Percentiles rank a stretch among this genome's conserved stretches.
These are phyloP conservation scores for Noccaea bulbosa DNA, from an alignment of 345 rosid genomes.

Conservation along the genomic window DNA sequence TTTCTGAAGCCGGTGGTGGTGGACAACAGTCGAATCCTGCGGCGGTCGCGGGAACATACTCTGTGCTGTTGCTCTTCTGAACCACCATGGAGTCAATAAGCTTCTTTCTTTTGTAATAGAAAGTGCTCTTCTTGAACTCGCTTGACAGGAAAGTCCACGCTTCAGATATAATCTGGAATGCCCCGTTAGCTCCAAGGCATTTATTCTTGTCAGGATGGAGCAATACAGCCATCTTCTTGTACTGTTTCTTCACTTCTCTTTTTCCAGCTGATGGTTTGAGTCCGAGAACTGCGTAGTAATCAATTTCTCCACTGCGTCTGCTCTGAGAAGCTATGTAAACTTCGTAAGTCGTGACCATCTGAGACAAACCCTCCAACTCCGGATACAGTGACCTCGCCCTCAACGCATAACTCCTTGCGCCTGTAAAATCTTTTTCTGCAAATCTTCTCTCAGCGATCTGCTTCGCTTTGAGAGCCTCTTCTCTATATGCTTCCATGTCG, in stretches of 20 bases:
- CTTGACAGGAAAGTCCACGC: constrained; percentile 86
- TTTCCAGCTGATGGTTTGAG: constrained; percentile 89
- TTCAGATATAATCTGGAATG: constrained; percentile 94
- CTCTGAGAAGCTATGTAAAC: constrained; percentile 81
- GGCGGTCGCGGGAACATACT: constrained; percentile 52
- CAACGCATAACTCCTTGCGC: constrained; percentile 83
- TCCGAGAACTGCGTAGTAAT: constrained; percentile 87
- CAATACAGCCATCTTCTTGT: constrained; percentile 85
- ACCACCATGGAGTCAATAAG: constrained; percentile 54
- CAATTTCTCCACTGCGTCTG: constrained; percentile 66
- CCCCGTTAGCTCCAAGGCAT: constrained; percentile 93
- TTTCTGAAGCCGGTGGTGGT: constrained; percentile 58
- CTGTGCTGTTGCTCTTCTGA: constrained; percentile 40
- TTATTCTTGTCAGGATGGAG: constrained; percentile 90
- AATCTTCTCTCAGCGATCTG: constrained; percentile 85
- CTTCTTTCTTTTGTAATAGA: constrained; percentile 66
- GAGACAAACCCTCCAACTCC: constrained; percentile 85
- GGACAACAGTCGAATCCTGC: constrained; percentile 56
- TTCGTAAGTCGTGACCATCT: constrained; percentile 90
- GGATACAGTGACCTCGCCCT: constrained; percentile 82
- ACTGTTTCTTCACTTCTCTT: constrained; percentile 88
- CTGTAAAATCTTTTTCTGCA: constrained; percentile 73
- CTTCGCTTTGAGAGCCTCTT: constrained; percentile 85
- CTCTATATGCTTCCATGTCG: constrained; percentile 71
- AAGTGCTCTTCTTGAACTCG: constrained; percentile 65